phyloP scores from a whole-genome alignment of 2,329 filamentous ascomycete species.

The Diaporthe sp. region DNA sequence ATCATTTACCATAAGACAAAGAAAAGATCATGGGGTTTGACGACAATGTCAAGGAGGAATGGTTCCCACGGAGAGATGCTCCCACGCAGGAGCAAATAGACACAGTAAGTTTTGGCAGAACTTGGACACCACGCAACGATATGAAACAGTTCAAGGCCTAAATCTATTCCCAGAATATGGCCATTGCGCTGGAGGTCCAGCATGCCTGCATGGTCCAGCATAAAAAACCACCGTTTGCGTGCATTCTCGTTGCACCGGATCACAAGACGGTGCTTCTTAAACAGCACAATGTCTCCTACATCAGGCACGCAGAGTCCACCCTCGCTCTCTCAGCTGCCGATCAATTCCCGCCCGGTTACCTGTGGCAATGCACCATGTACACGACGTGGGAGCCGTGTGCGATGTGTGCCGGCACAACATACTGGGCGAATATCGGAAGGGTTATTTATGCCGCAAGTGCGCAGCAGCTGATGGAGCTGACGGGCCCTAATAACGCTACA shows the following conservation, averaged over 20 bases:
- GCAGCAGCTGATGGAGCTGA: background rate
- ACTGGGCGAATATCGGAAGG: conserved; percentile 26
- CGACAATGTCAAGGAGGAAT: background rate
- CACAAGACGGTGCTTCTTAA: conserved; percentile 23
- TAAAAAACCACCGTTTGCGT: conserved; percentile 9
- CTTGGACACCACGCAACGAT: background rate
- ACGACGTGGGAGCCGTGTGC: conserved; percentile 22
- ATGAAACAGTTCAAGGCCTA: background rate
- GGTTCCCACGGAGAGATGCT: conserved; percentile 9
- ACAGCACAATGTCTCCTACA: conserved; percentile 21
- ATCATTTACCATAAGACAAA: background rate
- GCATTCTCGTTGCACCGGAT: conserved; percentile 16
- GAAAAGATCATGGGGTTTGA: background rate
- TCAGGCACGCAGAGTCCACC: conserved; percentile 20
- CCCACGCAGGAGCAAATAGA: conserved; percentile 9
- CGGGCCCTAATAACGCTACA: background rate
- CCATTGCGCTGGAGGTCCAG: background rate
- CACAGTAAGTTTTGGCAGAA: background rate
- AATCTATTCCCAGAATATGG: background rate
- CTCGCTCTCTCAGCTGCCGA: conserved; percentile 18
- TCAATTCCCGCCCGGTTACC: background rate
- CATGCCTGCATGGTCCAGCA: conserved; percentile 9
- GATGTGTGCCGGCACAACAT: conserved; percentile 5
- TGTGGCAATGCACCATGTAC: conserved; percentile 27
- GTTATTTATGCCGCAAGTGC: background rate